phyloP scores from a whole-genome alignment of 352 stramenopile species.

The Phytopythium aichiense region DNA sequence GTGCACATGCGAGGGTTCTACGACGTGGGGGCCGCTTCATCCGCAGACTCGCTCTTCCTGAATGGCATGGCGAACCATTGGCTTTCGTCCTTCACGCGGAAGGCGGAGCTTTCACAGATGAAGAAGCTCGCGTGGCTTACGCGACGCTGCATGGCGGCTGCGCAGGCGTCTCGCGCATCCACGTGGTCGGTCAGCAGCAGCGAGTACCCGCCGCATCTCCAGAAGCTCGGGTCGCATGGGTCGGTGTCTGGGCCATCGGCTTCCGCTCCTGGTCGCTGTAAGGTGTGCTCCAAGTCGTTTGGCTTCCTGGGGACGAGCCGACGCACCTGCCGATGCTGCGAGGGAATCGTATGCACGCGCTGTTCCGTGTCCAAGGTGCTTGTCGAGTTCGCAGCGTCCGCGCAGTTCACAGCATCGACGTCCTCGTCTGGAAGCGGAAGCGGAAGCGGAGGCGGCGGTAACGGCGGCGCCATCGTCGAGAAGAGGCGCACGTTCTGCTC shows the following conservation, averaged over 20 bases:
- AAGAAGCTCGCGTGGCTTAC: slow-evolving; percentile 34
- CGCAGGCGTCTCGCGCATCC: background rate
- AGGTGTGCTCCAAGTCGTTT: slow-evolving; percentile 20
- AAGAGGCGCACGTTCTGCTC: slow-evolving; percentile 30
- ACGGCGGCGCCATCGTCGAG: slow-evolving; percentile 15
- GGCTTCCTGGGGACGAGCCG: slow-evolving; percentile 22
- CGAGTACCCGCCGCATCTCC: background rate
- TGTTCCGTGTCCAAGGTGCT: slow-evolving; percentile 18
- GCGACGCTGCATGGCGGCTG: slow-evolving; percentile 11
- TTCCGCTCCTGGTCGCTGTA: slow-evolving; percentile 13
- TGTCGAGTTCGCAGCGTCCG: slow-evolving; percentile 4
- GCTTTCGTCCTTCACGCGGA: slow-evolving; percentile 23
- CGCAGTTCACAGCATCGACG: background rate
- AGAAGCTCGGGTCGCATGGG: background rate
- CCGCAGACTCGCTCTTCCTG: slow-evolving; percentile 7
- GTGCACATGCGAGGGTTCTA: slow-evolving; percentile 6
- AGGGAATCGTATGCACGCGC: slow-evolving; percentile 15
- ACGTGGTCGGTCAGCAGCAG: slow-evolving; percentile 1
- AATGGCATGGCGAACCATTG: slow-evolving; percentile 21
- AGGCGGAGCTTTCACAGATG: slow-evolving; percentile 25
- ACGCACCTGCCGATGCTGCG: slow-evolving; percentile 21
- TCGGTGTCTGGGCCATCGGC: background rate
- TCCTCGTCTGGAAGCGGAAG: background rate
- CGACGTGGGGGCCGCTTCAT: slow-evolving; percentile 7
- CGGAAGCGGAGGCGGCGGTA: too few species aligned